These are phyloP conservation scores for Aphanocladium album DNA, from an alignment of 2,329 filamentous ascomycete species.

Conservation along the genomic window DNA sequence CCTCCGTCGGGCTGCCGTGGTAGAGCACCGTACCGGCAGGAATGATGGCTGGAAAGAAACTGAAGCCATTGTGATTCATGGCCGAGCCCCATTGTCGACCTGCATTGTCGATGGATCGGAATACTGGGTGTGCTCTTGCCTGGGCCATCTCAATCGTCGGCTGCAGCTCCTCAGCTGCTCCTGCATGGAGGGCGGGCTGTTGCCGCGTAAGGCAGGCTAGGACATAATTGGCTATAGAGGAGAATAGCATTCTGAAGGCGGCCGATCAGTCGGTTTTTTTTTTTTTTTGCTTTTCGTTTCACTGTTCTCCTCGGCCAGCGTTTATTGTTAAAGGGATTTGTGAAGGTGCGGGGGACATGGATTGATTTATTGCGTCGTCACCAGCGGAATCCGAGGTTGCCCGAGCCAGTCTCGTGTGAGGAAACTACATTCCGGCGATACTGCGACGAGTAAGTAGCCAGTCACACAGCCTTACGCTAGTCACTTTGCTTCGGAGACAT, in stretches of 20 bases:
- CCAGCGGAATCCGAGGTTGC: background rate
- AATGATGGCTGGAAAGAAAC: slow-evolving; percentile 61
- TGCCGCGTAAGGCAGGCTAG: background rate
- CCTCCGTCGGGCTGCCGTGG: slow-evolving; percentile 50
- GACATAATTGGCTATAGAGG: background rate
- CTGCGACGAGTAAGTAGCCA: background rate
- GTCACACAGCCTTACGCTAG: background rate
- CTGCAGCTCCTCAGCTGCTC: background rate
- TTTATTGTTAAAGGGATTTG: background rate
- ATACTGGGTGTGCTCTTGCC: slow-evolving; percentile 58
- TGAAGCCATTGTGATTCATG: slow-evolving; percentile 70
- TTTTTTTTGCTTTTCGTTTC: background rate
- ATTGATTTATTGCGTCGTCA: background rate
- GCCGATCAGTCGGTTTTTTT: background rate
- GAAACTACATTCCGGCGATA: background rate
- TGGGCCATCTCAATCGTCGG: slow-evolving; percentile 25
- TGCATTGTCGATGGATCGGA: slow-evolving; percentile 67
- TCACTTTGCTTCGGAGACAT: too few relatives aligned
- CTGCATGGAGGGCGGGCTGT: background rate
- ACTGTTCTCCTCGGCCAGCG: too few relatives aligned
- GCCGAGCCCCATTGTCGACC: slow-evolving; percentile 72
- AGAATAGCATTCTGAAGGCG: background rate
- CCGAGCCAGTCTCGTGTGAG: background rate
- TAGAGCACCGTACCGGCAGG: slow-evolving; percentile 62
- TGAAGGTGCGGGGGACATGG: background rate